Conservation (phyloP, 768 basidiomycete species). For the Trametes maxima region DNA sequence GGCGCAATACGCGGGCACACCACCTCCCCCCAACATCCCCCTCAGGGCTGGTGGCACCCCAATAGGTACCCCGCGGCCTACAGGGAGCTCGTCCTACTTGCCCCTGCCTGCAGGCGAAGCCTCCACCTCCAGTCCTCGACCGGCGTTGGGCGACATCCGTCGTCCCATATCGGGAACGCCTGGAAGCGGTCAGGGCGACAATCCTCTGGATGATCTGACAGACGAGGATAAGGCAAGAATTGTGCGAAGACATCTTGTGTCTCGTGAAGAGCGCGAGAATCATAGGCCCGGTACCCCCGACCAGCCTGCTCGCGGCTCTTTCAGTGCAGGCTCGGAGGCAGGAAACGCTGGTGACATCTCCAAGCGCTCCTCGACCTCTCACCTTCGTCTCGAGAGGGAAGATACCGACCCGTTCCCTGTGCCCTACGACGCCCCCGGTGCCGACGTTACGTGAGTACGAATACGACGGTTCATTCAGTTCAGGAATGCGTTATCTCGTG, state of each 20-base stretch:
- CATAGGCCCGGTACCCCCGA: slow-evolving; percentile 23
- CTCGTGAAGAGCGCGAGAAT: slow-evolving; percentile 59
- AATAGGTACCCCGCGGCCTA: slow-evolving; percentile 35
- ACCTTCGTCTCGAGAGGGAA: slow-evolving; percentile 39
- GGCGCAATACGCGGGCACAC: slow-evolving; percentile 63
- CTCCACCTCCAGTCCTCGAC: slow-evolving; percentile 16
- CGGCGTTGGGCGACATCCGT: slow-evolving; percentile 42
- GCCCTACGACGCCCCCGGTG: slow-evolving; percentile 83
- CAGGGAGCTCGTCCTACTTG: slow-evolving; percentile 21
- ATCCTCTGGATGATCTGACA: slow-evolving; percentile 60
- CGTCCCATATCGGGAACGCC: slow-evolving; percentile 34
- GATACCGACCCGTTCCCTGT: slow-evolving; percentile 81
- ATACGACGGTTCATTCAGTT: background rate
- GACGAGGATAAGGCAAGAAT: slow-evolving; percentile 86
- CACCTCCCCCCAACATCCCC: slow-evolving; percentile 53
- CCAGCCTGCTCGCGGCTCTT: slow-evolving; percentile 27
- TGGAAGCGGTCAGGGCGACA: slow-evolving; percentile 34
- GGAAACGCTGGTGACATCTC: slow-evolving; percentile 35
- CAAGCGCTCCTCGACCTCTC: slow-evolving; percentile 32
- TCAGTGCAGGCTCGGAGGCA: slow-evolving; percentile 33
- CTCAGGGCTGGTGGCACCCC: slow-evolving; percentile 54
- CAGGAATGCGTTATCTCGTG: slow-evolving; percentile 9
- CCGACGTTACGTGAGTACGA: slow-evolving; percentile 84
- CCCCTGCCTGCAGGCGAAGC: slow-evolving; percentile 22
- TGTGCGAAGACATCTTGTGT: slow-evolving; percentile 77